Base-by-base conservation (phyloP, 768 basidiomycete species). In the Pleurotus djamor region DNA sequence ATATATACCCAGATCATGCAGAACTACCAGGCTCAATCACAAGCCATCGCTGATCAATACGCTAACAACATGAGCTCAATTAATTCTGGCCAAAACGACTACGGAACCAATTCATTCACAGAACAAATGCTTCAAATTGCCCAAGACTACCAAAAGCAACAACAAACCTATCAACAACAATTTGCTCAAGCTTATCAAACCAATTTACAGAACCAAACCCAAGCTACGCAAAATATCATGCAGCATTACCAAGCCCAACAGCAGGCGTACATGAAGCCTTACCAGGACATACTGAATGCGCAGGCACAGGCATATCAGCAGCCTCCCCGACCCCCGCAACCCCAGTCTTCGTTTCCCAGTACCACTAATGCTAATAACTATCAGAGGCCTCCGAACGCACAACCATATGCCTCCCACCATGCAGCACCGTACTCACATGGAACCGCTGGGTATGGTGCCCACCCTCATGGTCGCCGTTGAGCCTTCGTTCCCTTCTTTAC, bases 211-310 rank as follows among this genome's bases (percentile, higher is more conserved):
- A 47, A 47, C 16, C 9, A 47, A 10, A 7, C 17, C 7, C 45
- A 47, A 17, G 17, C 13, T 17, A 12, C 10, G 9, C 45, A 47
- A 47, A 17, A 12, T 10, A 12, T 47, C n/a, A 7, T 47, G 4
- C 58, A 52, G 16, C 60, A 62, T 44, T 33, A 44, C 5, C 59
- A 59, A 43, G 64, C 61, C 34, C 65, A 65, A 37, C 67, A 65
- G 41, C 61, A 60, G 32, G 61, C 57, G 1, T 28, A 41, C 10
- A 60, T 50, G 36, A 54, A 62, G 36, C 64, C 62, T 32, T 63
- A 58, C 13, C 62, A 59, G 51, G 12, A 35, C 41, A 43, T 9
- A 3, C 48, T 35, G 38, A 17, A 41, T 48, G 59, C 37, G n/a
- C 52, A 56, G 43, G 32, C 28, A 17, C 51, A 55, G 51, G 33